These are phyloP conservation scores for Chaetomiaceae sp. DNA, from an alignment of 2,329 filamentous ascomycete species.

Conservation along the genomic window DNA sequence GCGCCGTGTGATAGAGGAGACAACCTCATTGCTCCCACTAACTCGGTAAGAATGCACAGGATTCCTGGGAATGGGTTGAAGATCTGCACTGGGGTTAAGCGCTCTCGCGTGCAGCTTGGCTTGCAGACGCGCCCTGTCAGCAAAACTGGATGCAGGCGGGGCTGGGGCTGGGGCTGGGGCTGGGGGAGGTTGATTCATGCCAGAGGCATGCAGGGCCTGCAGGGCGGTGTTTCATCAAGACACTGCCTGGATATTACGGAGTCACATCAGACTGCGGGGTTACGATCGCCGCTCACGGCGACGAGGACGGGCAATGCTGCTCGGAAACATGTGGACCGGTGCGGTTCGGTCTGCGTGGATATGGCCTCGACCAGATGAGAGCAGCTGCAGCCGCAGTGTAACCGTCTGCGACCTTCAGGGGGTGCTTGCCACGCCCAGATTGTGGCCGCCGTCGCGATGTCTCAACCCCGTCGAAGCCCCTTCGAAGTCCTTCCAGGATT, in stretches of 20 bases:
- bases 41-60: neutral
- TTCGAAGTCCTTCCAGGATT: neutral
- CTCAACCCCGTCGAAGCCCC: neutral
- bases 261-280: slow-evolving; percentile 2
- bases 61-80: neutral
- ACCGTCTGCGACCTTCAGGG: slow-evolving; percentile 6
- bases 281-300: neutral
- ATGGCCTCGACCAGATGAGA: slow-evolving; percentile 1
- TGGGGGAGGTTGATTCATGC: slow-evolving; percentile 12
- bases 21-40: neutral
- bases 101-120: slow-evolving; percentile 8
- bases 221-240: slow-evolving; percentile 11
- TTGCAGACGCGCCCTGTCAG: neutral
- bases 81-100: slow-evolving; percentile 11
- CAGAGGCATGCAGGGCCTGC: slow-evolving; percentile 3
- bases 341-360: too few species aligned
- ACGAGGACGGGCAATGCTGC: neutral
- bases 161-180: slow-evolving; percentile 1
- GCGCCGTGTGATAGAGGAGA: neutral
- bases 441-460: neutral
- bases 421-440: neutral
- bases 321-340: too few species aligned
- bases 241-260: neutral
- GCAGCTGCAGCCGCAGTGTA: slow-evolving; percentile 3
- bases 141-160: neutral